phyloP scores from a whole-genome alignment of 257 asterid species.

The Solanum dulcamara region DNA sequence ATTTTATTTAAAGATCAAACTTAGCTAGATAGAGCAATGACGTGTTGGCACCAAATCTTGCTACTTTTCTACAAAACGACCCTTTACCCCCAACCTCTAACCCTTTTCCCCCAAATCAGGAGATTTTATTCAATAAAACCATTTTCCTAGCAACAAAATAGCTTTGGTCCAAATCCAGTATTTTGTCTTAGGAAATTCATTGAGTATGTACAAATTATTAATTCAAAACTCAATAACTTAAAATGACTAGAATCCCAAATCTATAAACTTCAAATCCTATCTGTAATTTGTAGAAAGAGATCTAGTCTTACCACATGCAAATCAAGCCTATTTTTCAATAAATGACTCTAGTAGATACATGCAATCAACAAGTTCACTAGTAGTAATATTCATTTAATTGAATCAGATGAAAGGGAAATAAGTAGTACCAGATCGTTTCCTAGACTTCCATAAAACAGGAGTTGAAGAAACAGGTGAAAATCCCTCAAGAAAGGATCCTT shows the following conservation, averaged over 20 bases:
- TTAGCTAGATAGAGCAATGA: not conserved
- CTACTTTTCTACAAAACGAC: not conserved
- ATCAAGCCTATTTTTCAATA: not conserved
- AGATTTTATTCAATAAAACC: not conserved
- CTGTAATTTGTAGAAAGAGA: not conserved
- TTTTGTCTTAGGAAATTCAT: no score
- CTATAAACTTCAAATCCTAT: not conserved
- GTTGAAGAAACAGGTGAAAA: constrained; percentile 69
- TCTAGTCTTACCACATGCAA: not conserved
- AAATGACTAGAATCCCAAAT: not conserved
- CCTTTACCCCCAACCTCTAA: not conserved
- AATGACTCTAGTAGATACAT: not conserved
- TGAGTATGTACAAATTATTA: not conserved
- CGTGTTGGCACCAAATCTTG: not conserved
- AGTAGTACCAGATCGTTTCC: constrained; percentile 44
- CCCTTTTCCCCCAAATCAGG: not conserved
- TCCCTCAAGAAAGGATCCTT: constrained; percentile 29
- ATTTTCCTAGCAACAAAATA: no score
- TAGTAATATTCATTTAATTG: not conserved
- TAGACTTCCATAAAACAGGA: constrained; percentile 80
- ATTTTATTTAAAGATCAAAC: not conserved
- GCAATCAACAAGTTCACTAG: not conserved
- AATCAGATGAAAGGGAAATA: not conserved
- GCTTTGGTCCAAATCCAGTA: no score
- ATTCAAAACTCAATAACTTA: not conserved